Base-by-base conservation (phyloP, 2,329 filamentous ascomycete species). In the Talaromyces amestolkiae region DNA sequence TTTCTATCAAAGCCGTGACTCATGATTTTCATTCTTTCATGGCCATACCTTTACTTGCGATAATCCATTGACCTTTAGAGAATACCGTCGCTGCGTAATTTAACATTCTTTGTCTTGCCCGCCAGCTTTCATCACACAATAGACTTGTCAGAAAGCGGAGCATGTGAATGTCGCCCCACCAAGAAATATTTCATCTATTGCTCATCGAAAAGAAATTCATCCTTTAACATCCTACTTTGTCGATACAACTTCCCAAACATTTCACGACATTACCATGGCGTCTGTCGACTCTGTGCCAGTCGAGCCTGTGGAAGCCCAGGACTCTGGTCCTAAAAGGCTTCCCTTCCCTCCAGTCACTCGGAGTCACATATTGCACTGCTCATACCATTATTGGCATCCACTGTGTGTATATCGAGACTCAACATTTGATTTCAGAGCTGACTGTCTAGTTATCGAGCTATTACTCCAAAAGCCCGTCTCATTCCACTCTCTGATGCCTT, bases 321-420 rank as follows among this genome's bases (percentile, higher is more conserved):
- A 47, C 49, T 33, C 49, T 11, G 49, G 49, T n/a, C 17, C 69
- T 1, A 69, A 73, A 60, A 73, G 70, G 13, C 81, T 92, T 19
- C 87, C 86, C 22, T 98, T 99, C 74, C 91, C 93, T 22, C 92
- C 92, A 0, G 86, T 97, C 65, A 92, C 89, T 37, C 91, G 89
- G 74, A 87, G 90, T 56, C 94, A 99, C 74, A 96, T 99, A 67
- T 82, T 97, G 63, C 91, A 97, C 78, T 99, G 94, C 80, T 96
- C 95, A 49, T 97, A 96, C 78, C 91, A 97, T 76, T 87, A 85
- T 67, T 99, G 95, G 95, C 92, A 97, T 73, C 87, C 91, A 58
- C 89, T 86, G 84, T 92, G 80, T 61, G 81, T 31, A 17, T 43
- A 19, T 54, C 19, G 17, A 17, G 37, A 39, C 63, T 31, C 62